Percentiles rank a stretch among this genome's conserved stretches.
Conservation (phyloP, 163 green algal species). For the Chlorella variabilis region DNA sequence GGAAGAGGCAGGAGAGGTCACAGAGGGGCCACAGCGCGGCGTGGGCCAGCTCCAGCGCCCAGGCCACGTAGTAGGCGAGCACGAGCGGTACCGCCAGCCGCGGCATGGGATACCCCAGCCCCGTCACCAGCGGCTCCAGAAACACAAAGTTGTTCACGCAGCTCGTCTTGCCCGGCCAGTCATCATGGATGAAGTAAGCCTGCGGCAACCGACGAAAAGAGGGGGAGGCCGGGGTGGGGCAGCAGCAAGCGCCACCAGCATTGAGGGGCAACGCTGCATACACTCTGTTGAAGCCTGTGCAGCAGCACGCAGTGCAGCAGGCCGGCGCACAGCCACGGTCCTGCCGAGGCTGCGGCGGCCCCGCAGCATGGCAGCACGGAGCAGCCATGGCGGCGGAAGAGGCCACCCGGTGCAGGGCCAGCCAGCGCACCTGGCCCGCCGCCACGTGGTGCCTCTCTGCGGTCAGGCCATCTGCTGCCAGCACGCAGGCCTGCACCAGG, state of each 20-base stretch:
- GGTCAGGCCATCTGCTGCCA: conserved; percentile 16
- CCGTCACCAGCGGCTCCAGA: conserved; percentile 21
- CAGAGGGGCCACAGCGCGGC: background rate
- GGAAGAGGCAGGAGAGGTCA: conserved; percentile 32
- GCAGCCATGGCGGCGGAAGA: too few species aligned
- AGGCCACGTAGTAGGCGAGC: conserved; percentile 61
- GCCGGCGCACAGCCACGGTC: too few species aligned
- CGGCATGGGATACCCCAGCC: conserved; percentile 30
- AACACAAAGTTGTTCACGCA: conserved; percentile 43
- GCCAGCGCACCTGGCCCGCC: conserved; percentile 20
- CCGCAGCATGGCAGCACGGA: too few species aligned
- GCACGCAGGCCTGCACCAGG: conserved; percentile 25
- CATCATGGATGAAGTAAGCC: conserved; percentile 1
- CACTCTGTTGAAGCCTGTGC: too few species aligned
- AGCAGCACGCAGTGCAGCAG: too few species aligned
- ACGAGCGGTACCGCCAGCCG: conserved; percentile 36
- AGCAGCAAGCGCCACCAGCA: too few species aligned
- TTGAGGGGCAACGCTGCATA: too few species aligned
- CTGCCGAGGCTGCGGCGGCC: too few species aligned
- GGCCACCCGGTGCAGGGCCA: too few species aligned
- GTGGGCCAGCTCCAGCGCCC: conserved; percentile 53
- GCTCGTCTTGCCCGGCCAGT: background rate
- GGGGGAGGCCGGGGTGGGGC: too few species aligned
- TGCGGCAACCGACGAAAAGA: too few species aligned
- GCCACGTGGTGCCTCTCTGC: background rate